Conservation (phyloP, 1,284 basidiomycete genomes). For the Moniliophthora roreri region DNA sequence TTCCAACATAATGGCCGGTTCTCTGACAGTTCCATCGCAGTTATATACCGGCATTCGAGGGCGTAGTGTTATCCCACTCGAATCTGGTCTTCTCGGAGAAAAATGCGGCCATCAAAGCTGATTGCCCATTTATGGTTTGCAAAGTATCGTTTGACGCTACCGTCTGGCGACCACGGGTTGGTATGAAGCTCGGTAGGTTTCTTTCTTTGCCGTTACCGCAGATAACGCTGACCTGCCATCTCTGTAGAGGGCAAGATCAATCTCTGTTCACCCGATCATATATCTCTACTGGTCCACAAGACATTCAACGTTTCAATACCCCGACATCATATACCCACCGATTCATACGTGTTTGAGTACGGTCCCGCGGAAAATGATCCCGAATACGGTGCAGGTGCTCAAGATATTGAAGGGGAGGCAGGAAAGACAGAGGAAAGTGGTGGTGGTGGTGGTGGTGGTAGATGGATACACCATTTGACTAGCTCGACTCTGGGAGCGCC, state of each 20-base stretch:
- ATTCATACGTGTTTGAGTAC: conserved; percentile 87
- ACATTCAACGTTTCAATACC: conserved; percentile 98
- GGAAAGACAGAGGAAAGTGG: conserved; percentile 38
- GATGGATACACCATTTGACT: conserved; percentile 80
- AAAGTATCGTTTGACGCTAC: conserved; percentile 80
- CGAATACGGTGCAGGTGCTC: conserved; percentile 53
- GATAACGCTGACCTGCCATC: conserved; percentile 14
- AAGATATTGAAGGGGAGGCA: conserved; percentile 26
- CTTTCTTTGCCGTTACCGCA: conserved; percentile 7
- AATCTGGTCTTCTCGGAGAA: conserved; percentile 70
- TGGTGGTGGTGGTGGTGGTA: conserved; percentile 75
- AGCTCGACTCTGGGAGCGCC: conserved; percentile 72
- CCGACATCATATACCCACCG: conserved; percentile 83
- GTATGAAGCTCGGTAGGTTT: conserved; percentile 78
- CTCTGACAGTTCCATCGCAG: conserved; percentile 39
- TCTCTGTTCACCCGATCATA: conserved; percentile 91
- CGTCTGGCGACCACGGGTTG: conserved; percentile 88
- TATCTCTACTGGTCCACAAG: conserved; percentile 89
- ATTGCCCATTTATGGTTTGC: conserved; percentile 86
- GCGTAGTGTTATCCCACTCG: conserved; percentile 88
- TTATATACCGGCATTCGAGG: conserved; percentile 85
- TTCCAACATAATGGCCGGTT: neutral
- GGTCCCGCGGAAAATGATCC: conserved; percentile 77
- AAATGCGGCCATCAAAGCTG: conserved; percentile 74
- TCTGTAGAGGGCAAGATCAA: conserved; percentile 80